Evolutionary conservation across 2,329 filamentous ascomycete genomes (phyloP).

Genomic region (Ceratocystis colombiana): DNA sequence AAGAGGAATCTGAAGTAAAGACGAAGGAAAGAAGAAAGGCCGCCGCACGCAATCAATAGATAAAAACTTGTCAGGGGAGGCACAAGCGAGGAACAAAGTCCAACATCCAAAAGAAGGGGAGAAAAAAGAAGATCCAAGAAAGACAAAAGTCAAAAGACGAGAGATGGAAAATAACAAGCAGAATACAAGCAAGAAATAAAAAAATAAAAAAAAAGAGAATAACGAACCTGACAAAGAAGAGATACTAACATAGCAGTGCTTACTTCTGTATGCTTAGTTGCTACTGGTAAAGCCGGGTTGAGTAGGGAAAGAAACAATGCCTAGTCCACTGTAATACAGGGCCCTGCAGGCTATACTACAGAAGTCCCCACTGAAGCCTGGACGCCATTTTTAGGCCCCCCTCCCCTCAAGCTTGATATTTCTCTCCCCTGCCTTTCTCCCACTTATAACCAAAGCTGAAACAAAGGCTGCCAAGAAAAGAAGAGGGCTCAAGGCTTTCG

Average conservation of each 20-base stretch:
- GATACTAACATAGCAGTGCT: too few relatives aligned
- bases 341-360: neutral
- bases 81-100: slow-evolving; percentile 14
- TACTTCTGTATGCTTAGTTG: too few relatives aligned
- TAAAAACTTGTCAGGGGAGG: slow-evolving; percentile 9
- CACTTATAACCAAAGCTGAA: slow-evolving; percentile 1
- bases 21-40: slow-evolving; percentile 6
- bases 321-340: neutral
- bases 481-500: neutral
- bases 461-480: neutral
- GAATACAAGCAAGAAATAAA: slow-evolving; percentile 8
- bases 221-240: neutral
- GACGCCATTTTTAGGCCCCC: too few relatives aligned
- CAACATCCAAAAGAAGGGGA: slow-evolving; percentile 9
- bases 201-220: too few relatives aligned
- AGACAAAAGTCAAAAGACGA: neutral
- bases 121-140: slow-evolving; percentile 15
- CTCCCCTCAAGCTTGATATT: too few relatives aligned
- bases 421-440: neutral
- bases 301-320: too few relatives aligned
- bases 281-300: too few relatives aligned
- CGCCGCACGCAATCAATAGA: slow-evolving; percentile 8
- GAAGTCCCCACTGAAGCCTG: neutral
- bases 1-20: slow-evolving; percentile 13
- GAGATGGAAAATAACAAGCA: neutral